Conservation (phyloP, 1,284 basidiomycete genomes). For the Xanthoconium separans region DNA sequence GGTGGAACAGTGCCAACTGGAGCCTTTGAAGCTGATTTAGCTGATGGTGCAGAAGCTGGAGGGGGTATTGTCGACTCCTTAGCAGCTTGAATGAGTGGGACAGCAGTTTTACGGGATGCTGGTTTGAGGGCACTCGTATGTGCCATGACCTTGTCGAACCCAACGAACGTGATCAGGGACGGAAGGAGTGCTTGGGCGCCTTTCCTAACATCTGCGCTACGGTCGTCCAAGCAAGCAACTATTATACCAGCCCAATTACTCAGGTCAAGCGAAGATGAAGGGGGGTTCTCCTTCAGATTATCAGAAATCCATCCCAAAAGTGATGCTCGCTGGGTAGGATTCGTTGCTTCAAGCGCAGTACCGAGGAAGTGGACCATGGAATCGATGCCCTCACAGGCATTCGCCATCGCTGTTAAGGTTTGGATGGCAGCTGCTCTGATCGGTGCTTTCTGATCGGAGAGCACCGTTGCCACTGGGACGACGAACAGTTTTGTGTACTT, state of each 20-base stretch:
- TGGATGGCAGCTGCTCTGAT: conserved; percentile 79
- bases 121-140: conserved; percentile 88
- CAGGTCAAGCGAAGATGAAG: conserved; percentile 67
- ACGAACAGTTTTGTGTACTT: conserved; percentile 81
- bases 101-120: conserved; percentile 83
- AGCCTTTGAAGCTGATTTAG: conserved; percentile 27
- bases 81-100: conserved; percentile 85
- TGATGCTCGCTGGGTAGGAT: conserved; percentile 86
- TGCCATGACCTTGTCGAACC: conserved; percentile 86
- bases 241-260: conserved; percentile 67
- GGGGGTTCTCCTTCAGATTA: conserved; percentile 71
- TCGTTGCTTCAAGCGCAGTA: conserved; percentile 81
- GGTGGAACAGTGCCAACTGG: conserved; percentile 1
- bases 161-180: conserved; percentile 71
- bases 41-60: conserved; percentile 24
- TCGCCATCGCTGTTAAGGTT: conserved; percentile 82
- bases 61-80: conserved; percentile 41
- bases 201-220: conserved; percentile 90
- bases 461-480: conserved; percentile 77
- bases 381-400: conserved; percentile 83
- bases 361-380: conserved; percentile 78
- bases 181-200: conserved; percentile 84
- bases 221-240: conserved; percentile 89
- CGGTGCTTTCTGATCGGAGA: conserved; percentile 92
- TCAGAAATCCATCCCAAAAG: conserved; percentile 85